Evolutionary conservation across 108 stramenopile genomes (phyloP).

Genomic region (Aurantiochytrium sp.): DNA sequence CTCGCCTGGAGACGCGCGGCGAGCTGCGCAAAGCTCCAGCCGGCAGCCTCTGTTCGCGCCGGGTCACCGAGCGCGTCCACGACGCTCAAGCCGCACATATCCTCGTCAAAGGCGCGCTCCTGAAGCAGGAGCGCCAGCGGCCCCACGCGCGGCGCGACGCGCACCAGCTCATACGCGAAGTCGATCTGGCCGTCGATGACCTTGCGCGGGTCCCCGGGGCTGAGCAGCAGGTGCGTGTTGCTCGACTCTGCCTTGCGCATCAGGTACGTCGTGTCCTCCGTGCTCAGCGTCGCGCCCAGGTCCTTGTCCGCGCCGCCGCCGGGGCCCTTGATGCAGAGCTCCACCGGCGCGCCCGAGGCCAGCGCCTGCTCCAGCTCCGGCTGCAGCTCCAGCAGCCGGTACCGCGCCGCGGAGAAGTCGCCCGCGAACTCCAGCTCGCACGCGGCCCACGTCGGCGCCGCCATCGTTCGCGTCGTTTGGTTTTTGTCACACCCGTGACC

Average conservation of each 20-base stretch:
- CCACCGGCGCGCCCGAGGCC: background rate
- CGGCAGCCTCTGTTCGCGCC: background rate
- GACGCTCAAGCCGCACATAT: background rate
- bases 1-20: background rate
- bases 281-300: background rate
- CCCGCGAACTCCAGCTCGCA: background rate
- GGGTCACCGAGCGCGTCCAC: background rate
- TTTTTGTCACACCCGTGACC: too few relatives aligned
- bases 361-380: background rate
- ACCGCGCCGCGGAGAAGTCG: background rate
- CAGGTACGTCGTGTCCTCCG: background rate
- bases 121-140: background rate
- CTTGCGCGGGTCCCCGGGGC: background rate
- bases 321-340: background rate
- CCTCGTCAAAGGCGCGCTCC: background rate
- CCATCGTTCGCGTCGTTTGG: background rate
- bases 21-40: background rate
- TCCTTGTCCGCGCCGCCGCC: background rate
- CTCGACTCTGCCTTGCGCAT: slow-evolving; percentile 23
- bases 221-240: slow-evolving; percentile 7
- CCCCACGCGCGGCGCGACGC: background rate
- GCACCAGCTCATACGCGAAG: background rate
- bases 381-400: background rate
- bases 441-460: background rate
- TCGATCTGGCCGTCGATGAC: background rate